Percentiles rank a stretch among this genome's conserved stretches.
Conservation (phyloP, 345 rosid species). For the Hibiscus mutabilis region DNA sequence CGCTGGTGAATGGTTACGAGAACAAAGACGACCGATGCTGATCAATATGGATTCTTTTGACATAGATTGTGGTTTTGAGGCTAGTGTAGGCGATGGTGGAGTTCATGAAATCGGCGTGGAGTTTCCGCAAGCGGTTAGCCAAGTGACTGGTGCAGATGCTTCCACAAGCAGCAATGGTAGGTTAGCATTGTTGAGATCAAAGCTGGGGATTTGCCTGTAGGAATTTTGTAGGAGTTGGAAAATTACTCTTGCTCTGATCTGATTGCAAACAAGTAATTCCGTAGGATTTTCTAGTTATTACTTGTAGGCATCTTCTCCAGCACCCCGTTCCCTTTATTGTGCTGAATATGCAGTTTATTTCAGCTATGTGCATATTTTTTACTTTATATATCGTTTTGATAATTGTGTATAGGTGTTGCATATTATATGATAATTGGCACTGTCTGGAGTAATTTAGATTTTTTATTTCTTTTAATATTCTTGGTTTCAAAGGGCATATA, state of each 20-base stretch:
- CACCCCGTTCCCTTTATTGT: background rate
- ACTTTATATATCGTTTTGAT: background rate
- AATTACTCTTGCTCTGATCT: constrained; percentile 10
- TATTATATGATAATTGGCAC: background rate
- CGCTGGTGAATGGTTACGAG: constrained; percentile 50
- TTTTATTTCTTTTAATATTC: background rate
- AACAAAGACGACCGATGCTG: constrained; percentile 40
- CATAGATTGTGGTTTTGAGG: constrained; percentile 28
- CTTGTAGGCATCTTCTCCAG: background rate
- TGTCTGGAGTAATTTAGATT: background rate
- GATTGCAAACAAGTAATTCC: background rate
- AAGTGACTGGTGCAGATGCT: constrained; percentile 27
- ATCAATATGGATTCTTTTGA: constrained; percentile 57
- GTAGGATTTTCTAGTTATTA: background rate
- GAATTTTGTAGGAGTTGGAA: constrained; percentile 28
- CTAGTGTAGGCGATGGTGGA: constrained; percentile 29
- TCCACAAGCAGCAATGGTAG: constrained; percentile 41
- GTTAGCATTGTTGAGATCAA: constrained; percentile 41
- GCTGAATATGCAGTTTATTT: background rate
- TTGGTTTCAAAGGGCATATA: background rate
- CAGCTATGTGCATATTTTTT: background rate
- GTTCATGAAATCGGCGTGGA: constrained; percentile 39
- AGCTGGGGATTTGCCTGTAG: constrained; percentile 52
- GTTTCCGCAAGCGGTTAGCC: constrained; percentile 15
- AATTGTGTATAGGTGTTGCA: background rate